phyloP scores from a whole-genome alignment of 148 eudicot genomes.

The Salicornia ramosissima region DNA sequence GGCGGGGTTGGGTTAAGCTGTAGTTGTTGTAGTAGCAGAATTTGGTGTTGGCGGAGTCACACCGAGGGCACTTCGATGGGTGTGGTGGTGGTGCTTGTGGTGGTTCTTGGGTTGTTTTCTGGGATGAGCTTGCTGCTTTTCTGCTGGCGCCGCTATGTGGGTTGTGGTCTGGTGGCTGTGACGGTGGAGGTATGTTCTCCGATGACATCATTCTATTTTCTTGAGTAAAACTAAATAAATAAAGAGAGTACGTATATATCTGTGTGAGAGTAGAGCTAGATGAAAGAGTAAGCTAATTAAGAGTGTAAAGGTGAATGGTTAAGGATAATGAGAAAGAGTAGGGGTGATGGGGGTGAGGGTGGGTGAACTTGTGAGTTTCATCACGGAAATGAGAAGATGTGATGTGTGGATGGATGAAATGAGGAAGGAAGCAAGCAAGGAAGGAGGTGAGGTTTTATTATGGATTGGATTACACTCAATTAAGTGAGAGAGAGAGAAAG shows the following conservation, averaged over 20 bases:
- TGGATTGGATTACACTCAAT: background rate
- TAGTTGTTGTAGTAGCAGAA: constrained; percentile 97
- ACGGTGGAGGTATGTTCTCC: constrained; percentile 30
- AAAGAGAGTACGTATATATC: background rate
- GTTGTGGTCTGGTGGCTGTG: constrained; percentile 17
- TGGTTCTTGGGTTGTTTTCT: constrained; percentile 9
- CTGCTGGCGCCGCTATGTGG: constrained; percentile 21
- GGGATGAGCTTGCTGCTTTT: constrained; percentile 13
- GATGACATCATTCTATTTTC: constrained; percentile 34
- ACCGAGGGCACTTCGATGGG: constrained; percentile 69
- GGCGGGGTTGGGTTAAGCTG: constrained; percentile 80
- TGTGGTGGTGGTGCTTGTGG: constrained; percentile 35
- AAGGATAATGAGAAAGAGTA: background rate
- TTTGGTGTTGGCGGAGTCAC: constrained; percentile 84
- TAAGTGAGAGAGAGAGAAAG: background rate
- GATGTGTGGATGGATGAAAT: too few relatives aligned
- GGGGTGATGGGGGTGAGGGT: background rate
- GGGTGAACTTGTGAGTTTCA: constrained; percentile 1
- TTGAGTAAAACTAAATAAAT: too few relatives aligned
- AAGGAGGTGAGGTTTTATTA: background rate
- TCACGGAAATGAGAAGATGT: background rate
- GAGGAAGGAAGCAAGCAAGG: background rate
- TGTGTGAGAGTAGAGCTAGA: too few relatives aligned
- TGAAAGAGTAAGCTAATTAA: too few relatives aligned
- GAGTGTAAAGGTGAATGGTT: background rate